Evolutionary conservation across 768 basidiomycete species (phyloP), one percentile per base, ranked within the genome.

Genomic region (Phylloporus sp.): DNA sequence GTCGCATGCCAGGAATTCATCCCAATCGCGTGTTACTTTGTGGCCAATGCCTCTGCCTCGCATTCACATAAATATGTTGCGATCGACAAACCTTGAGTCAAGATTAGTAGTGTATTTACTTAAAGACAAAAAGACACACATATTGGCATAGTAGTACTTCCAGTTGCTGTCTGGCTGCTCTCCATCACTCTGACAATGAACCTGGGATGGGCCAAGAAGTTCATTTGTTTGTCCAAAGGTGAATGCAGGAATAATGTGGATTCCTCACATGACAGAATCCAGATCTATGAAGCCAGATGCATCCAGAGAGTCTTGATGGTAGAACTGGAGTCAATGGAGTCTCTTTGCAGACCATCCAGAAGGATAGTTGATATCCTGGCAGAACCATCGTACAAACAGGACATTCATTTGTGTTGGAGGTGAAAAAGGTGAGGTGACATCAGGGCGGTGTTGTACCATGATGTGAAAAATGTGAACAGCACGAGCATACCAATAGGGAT

Each of bases 71-170:
- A 56, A 54, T 34, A 54, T 46, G 7, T 56, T 52, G 0, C 12
- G 20, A 20, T 53, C 45, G 0, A 34, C 29, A 10, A 57, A 57
- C n/a, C 48, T 54, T 1, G 1, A 13, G 0, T 18, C n/a, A n/a
- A n/a, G n/a, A n/a, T n/a, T n/a, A n/a, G 10, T 31, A 15, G 29
- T 35, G 15, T 32, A 24, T 64, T 29, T 50, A 68, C 0, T n/a
- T n/a, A n/a, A n/a, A n/a, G 56, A 66, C 72, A 67, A 38, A 56
- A 76, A 1, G 65, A 58, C 62, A 28, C 27, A 74, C 71, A 69
- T 62, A 32, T 64, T 69, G 1, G 75, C 60, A 54, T 72, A 71
- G 42, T 58, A 68, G 31, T 55, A 60, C 4, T 47, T 38, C 62
- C 65, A 74, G 41, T 74, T 71, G 0, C 29, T 27, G 20, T 65